phyloP scores from a whole-genome alignment of 1,139 yeast species.

The Meyerozyma sp. region DNA sequence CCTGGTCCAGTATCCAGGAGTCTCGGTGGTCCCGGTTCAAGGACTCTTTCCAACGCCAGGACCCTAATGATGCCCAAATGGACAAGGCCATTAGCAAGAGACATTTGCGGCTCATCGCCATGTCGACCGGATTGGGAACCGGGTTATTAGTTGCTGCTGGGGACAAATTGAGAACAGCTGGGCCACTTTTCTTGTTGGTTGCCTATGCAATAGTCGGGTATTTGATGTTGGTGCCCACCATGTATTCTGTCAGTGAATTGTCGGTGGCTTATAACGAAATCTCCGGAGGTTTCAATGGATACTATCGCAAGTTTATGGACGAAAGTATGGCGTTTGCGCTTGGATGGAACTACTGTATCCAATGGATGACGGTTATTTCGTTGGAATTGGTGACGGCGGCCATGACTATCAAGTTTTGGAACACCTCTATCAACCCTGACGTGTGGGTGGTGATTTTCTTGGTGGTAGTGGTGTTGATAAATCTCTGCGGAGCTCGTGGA shows the following conservation, averaged over 20 bases:
- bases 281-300: slow-evolving; percentile 33
- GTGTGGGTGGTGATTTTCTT: slow-evolving; percentile 37
- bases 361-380: slow-evolving; percentile 31
- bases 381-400: slow-evolving; percentile 34
- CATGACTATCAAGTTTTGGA: slow-evolving; percentile 34
- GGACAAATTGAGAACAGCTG: slow-evolving; percentile 26
- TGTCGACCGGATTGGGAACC: slow-evolving; percentile 33
- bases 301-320: slow-evolving; percentile 28
- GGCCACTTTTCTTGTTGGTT: slow-evolving; percentile 29
- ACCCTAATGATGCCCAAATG: neutral
- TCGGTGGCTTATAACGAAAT: slow-evolving; percentile 27
- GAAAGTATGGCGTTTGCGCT: slow-evolving; percentile 31
- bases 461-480: slow-evolving; percentile 27
- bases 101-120: slow-evolving; percentile 29
- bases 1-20: neutral
- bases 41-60: neutral
- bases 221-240: slow-evolving; percentile 32
- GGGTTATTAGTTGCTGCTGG: slow-evolving; percentile 35
- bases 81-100: slow-evolving; percentile 5
- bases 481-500: slow-evolving; percentile 36
- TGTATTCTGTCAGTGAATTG: slow-evolving; percentile 31
- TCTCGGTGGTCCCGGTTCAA: neutral
- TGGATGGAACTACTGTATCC: slow-evolving; percentile 34
- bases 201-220: slow-evolving; percentile 30
- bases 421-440: slow-evolving; percentile 25